These are phyloP conservation scores for Trichophyton mentagrophytes DNA, from an alignment of 2,329 filamentous ascomycete genomes.

Conservation along the genomic window DNA sequence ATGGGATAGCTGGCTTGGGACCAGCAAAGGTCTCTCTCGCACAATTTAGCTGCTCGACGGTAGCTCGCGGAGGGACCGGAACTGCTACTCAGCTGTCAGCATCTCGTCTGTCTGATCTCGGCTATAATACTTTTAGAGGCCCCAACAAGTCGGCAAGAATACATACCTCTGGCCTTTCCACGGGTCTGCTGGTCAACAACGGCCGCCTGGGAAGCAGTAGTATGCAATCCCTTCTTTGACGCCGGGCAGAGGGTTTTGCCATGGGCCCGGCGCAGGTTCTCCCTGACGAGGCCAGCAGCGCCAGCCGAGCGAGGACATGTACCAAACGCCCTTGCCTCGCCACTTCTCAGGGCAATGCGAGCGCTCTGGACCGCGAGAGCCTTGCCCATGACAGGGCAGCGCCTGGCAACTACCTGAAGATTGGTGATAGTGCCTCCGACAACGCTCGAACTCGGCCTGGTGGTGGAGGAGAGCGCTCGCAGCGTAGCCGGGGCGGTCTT, in stretches of 20 bases:
- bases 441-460: conserved; percentile 45
- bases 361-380: conserved; percentile 71
- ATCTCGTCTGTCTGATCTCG: background rate
- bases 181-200: conserved; percentile 52
- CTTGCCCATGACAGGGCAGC: conserved; percentile 98
- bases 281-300: background rate
- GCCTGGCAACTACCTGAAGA: conserved; percentile 81
- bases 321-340: conserved; percentile 26
- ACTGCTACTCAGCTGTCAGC: conserved; percentile 5
- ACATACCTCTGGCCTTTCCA: conserved; percentile 17
- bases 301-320: conserved; percentile 16
- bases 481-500: conserved; percentile 85
- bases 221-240: conserved; percentile 66
- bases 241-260: conserved; percentile 34
- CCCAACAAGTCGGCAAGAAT: background rate
- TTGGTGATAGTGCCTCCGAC: conserved; percentile 94
- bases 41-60: conserved; percentile 4
- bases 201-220: conserved; percentile 63
- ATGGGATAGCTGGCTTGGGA: conserved; percentile 35
- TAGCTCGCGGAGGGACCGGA: conserved; percentile 5
- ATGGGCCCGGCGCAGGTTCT: conserved; percentile 17
- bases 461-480: conserved; percentile 66
- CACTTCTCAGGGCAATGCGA: conserved; percentile 21
- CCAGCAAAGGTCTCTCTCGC: conserved; percentile 9
- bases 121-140: background rate